A percentile compares a stretch with the other conserved stretches of the same genome.
Conservation (phyloP, 352 stramenopile species). For the Globisporangium barbulae region DNA sequence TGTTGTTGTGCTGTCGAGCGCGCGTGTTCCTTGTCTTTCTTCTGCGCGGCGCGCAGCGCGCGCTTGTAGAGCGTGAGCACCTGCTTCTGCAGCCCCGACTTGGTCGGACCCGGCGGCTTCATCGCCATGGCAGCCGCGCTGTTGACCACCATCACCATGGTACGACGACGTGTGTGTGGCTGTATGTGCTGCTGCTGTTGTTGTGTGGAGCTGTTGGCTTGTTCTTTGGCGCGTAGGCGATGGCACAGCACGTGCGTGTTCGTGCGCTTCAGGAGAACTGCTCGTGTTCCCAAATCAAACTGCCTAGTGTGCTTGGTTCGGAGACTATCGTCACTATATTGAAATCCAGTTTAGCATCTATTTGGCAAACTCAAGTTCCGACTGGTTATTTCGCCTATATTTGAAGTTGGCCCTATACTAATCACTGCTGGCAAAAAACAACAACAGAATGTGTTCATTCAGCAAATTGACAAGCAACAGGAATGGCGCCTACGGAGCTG, state of each 20-base stretch:
- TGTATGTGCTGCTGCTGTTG: neutral
- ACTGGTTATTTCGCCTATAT: no score
- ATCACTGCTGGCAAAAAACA: no score
- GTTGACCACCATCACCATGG: slow-evolving; percentile 16
- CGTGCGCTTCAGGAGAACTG: no score
- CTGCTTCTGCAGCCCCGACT: slow-evolving; percentile 79
- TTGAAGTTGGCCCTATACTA: no score
- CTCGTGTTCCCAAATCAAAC: no score
- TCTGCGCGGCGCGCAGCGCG: slow-evolving; percentile 45
- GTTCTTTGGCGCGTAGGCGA: neutral
- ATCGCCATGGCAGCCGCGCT: slow-evolving; percentile 20
- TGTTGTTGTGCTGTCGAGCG: slow-evolving; percentile 10
- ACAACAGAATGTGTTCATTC: no score
- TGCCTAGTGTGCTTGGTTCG: no score
- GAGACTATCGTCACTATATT: no score
- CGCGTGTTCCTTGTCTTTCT: slow-evolving; percentile 43
- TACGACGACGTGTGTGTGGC: neutral
- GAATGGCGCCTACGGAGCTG: slow-evolving; percentile 26
- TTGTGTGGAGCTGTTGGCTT: neutral
- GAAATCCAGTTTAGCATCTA: no score
- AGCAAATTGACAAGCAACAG: neutral
- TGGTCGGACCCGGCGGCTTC: slow-evolving; percentile 14
- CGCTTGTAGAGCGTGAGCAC: slow-evolving; percentile 74
- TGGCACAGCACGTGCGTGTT: neutral
- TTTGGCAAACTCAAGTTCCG: no score